Conservation (phyloP, 2,329 filamentous ascomycete species). For the Colletotrichum lini region DNA sequence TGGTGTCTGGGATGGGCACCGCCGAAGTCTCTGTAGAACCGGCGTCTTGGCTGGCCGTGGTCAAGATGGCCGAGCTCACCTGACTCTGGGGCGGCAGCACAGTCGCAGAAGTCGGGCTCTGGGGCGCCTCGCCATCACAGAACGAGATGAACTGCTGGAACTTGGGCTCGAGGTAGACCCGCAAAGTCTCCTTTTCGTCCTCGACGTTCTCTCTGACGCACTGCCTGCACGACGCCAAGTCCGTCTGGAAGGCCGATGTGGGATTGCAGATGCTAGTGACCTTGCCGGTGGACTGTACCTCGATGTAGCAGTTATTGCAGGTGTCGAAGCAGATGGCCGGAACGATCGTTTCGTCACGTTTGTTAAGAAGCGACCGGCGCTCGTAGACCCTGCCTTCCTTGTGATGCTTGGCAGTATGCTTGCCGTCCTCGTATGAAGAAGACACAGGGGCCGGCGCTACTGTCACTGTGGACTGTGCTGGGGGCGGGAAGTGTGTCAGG, state of each 20-base stretch:
- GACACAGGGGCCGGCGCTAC: conserved; percentile 20
- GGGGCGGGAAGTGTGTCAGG: conserved; percentile 57
- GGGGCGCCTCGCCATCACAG: conserved; percentile 54
- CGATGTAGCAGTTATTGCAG: conserved; percentile 66
- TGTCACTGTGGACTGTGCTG: conserved; percentile 45
- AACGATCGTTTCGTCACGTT: conserved; percentile 56
- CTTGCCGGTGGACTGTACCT: conserved; percentile 65
- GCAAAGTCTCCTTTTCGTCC: conserved; percentile 47
- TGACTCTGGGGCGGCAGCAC: conserved; percentile 51
- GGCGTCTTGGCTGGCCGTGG: conserved; percentile 41
- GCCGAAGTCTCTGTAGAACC: conserved; percentile 30
- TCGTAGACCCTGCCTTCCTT: conserved; percentile 39
- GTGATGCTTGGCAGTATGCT: conserved; percentile 37
- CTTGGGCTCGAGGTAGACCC: conserved; percentile 53
- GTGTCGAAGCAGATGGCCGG: conserved; percentile 65
- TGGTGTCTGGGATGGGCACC: conserved; percentile 26
- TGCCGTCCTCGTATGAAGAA: conserved; percentile 10
- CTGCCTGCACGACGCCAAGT: conserved; percentile 54
- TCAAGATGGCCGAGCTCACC: conserved; percentile 34
- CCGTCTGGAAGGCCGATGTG: conserved; percentile 58
- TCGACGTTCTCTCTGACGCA: conserved; percentile 56
- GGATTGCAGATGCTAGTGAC: conserved; percentile 58
- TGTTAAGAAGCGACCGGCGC: conserved; percentile 47
- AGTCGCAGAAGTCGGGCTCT: conserved; percentile 40
- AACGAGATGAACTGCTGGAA: conserved; percentile 63